A percentile compares a stretch with the other conserved stretches of the same genome.
Evolutionary conservation across 768 basidiomycete species (phyloP).

Genomic region (Amanita exitialis): DNA sequence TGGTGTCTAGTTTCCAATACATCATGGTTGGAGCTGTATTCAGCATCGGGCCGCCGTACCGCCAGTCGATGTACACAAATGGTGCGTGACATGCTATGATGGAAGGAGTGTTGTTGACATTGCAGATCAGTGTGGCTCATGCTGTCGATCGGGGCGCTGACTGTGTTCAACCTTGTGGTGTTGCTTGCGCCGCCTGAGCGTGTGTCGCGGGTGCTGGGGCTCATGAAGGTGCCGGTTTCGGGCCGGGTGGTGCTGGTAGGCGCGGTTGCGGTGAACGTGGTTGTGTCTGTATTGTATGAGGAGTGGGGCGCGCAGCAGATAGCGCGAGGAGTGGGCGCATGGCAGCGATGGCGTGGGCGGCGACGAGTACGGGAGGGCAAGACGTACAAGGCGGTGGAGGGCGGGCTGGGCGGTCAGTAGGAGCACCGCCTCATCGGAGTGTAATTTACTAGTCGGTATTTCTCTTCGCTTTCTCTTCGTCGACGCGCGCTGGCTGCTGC

Average conservation of each 20-base stretch:
- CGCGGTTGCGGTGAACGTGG: conserved; percentile 62
- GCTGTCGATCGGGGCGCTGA: conserved; percentile 58
- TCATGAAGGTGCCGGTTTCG: conserved; percentile 62
- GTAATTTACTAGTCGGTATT: conserved; percentile 28
- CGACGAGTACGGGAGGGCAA: conserved; percentile 56
- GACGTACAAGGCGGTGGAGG: conserved; percentile 79
- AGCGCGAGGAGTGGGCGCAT: conserved; percentile 39
- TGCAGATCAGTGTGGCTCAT: conserved; percentile 65
- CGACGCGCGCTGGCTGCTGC: conserved; percentile 19
- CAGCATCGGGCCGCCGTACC: conserved; percentile 95
- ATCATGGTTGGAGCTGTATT: conserved; percentile 95
- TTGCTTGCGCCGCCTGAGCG: conserved; percentile 60
- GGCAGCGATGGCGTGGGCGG: conserved; percentile 32
- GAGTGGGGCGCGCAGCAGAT: conserved; percentile 56
- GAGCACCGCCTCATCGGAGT: conserved; percentile 6
- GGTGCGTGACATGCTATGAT: conserved; percentile 34
- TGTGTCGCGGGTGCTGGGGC: conserved; percentile 54
- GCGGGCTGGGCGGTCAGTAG: conserved; percentile 39
- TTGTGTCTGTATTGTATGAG: conserved; percentile 67
- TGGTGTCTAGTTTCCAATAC: conserved; percentile 97
- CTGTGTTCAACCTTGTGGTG: conserved; percentile 67
- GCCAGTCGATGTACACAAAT: conserved; percentile 93
- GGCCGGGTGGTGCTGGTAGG: conserved; percentile 64
- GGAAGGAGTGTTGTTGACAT: background rate
- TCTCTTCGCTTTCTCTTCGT: conserved; percentile 31